phyloP scores from a whole-genome alignment of 2,329 filamentous ascomycete species.

The Cryphonectria naterciae region DNA sequence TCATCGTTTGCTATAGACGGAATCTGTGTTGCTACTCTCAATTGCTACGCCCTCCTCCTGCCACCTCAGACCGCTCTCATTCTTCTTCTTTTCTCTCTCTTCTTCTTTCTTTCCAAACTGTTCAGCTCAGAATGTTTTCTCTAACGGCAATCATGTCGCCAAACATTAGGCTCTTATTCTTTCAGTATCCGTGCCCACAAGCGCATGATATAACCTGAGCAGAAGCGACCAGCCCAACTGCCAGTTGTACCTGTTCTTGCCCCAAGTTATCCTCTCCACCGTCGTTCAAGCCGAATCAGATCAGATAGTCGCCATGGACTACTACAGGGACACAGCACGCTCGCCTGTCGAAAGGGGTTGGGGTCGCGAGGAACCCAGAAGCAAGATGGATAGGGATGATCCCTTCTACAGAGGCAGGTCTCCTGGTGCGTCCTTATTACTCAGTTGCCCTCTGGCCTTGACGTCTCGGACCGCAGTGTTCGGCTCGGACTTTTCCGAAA shows the following conservation, averaged over 20 bases:
- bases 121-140: slow-evolving; percentile 50
- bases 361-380: slow-evolving; percentile 57
- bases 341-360: slow-evolving; percentile 59
- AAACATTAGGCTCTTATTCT: slow-evolving; percentile 50
- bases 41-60: slow-evolving; percentile 27
- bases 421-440: slow-evolving; percentile 61
- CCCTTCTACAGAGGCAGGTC: slow-evolving; percentile 70
- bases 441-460: neutral
- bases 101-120: slow-evolving; percentile 27
- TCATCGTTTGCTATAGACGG: slow-evolving; percentile 29
- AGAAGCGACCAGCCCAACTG: slow-evolving; percentile 31
- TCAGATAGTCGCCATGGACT: slow-evolving; percentile 51
- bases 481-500: neutral
- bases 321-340: slow-evolving; percentile 58
- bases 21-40: slow-evolving; percentile 26
- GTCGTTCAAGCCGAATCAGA: slow-evolving; percentile 22
- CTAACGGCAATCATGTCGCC: slow-evolving; percentile 60
- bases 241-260: neutral
- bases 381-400: slow-evolving; percentile 59
- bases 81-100: slow-evolving; percentile 28
- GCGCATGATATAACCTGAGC: slow-evolving; percentile 36
- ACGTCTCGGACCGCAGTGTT: neutral
- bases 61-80: slow-evolving; percentile 23
- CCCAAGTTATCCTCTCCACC: neutral
- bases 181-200: slow-evolving; percentile 33